Conservation (phyloP, 495 filamentous ascomycete genomes). For the Talaromyces thailandensis region DNA sequence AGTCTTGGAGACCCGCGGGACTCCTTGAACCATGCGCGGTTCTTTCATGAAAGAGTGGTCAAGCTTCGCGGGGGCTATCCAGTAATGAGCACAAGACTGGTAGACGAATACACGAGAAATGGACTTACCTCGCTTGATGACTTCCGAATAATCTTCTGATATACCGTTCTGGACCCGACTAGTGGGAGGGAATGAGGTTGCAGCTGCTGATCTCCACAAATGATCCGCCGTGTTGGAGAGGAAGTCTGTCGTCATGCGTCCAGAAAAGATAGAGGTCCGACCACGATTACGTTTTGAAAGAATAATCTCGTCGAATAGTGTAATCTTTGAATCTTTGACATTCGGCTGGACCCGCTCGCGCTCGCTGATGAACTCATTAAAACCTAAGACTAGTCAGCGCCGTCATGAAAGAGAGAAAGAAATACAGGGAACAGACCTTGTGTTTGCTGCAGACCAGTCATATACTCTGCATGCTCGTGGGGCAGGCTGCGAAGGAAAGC, state of each 20-base stretch:
- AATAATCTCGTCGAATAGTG: constrained; percentile 93
- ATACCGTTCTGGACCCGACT: constrained; percentile 49
- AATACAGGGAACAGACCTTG: constrained; percentile 53
- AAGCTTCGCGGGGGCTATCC: constrained; percentile 66
- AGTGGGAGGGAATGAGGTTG: constrained; percentile 57
- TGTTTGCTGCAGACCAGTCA: constrained; percentile 78
- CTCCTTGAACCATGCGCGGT: constrained; percentile 65
- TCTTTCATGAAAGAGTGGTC: constrained; percentile 85
- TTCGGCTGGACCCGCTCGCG: constrained; percentile 52
- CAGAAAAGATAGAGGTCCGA: constrained; percentile 40
- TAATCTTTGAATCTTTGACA: constrained; percentile 56
- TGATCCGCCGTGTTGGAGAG: constrained; percentile 82
- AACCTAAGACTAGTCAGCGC: constrained; percentile 40
- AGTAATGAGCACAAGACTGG: not conserved
- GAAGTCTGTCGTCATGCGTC: constrained; percentile 53
- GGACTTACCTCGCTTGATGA: constrained; percentile 48
- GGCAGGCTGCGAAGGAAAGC: constrained; percentile 86
- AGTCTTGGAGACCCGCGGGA: constrained; percentile 56
- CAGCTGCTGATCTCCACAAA: constrained; percentile 82
- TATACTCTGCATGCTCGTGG: constrained; percentile 83
- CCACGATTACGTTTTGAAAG: constrained; percentile 89
- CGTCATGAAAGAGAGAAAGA: not conserved
- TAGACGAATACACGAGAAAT: not conserved
- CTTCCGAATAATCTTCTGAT: constrained; percentile 54
- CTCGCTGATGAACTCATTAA: constrained; percentile 95